Percentiles rank a stretch among this genome's conserved stretches.
Conservation (phyloP, 306 rosid genomes). For the Hippophae rhamnoides region DNA sequence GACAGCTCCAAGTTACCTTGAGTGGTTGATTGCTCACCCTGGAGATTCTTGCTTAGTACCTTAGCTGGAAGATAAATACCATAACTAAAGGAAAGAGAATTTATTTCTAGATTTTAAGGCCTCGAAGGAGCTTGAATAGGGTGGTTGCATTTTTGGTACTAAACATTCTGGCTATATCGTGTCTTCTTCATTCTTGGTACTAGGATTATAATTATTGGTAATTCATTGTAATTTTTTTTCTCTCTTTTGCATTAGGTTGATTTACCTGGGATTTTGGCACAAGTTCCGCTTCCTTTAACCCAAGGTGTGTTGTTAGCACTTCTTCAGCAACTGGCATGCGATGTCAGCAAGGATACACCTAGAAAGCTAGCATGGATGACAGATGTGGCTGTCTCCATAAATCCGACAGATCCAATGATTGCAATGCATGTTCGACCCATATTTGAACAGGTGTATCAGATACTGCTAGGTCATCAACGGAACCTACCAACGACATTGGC, state of each 20-base stretch:
- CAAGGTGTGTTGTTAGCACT: constrained; percentile 70
- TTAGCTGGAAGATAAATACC: no score
- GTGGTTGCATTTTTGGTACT: background rate
- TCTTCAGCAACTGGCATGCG: constrained; percentile 60
- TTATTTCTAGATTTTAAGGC: no score
- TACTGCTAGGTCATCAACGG: constrained; percentile 37
- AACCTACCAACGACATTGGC: constrained; percentile 33
- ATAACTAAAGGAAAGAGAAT: no score
- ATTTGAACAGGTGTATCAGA: constrained; percentile 47
- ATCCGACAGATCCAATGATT: constrained; percentile 49
- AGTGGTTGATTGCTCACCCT: no score
- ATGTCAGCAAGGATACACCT: constrained; percentile 34
- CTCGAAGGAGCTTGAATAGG: background rate
- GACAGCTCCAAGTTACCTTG: no score
- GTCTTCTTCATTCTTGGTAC: background rate
- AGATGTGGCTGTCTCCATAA: constrained; percentile 48
- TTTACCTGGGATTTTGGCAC: constrained; percentile 39
- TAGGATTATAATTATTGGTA: background rate
- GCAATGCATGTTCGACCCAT: constrained; percentile 35
- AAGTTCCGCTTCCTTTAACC: constrained; percentile 52
- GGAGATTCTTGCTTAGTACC: no score
- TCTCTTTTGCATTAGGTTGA: constrained; percentile 42
- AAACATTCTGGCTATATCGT: background rate
- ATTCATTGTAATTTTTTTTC: constrained; percentile 8
- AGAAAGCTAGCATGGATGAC: constrained; percentile 61